A percentile compares a stretch with the other conserved stretches of the same genome.
phyloP scores from a whole-genome alignment of 495 filamentous ascomycete species.

The Xeromyces bisporus region DNA sequence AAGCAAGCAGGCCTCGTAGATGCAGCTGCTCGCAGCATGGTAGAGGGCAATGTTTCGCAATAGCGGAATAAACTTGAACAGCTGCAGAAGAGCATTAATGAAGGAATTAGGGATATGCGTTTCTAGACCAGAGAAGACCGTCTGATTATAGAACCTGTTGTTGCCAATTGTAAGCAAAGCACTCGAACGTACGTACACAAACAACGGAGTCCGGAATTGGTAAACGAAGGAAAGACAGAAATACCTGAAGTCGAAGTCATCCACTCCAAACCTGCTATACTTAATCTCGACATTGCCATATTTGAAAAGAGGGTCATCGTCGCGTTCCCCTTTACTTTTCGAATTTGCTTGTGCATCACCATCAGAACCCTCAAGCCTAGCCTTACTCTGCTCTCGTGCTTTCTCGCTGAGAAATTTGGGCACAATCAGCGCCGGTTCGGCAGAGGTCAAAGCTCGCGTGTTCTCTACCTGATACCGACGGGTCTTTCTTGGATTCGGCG shows the following conservation, averaged over 20 bases:
- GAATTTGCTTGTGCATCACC: slow-evolving; percentile 43
- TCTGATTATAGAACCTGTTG: slow-evolving; percentile 77
- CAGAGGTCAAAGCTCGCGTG: slow-evolving; percentile 35
- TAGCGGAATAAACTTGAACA: slow-evolving; percentile 77
- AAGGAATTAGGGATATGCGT: slow-evolving; percentile 95
- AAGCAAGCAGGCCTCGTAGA: slow-evolving; percentile 64
- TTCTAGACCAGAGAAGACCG: slow-evolving; percentile 74
- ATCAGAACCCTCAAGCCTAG: slow-evolving; percentile 34
- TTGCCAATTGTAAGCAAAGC: background rate
- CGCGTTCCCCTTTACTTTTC: slow-evolving; percentile 44
- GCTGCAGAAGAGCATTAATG: slow-evolving; percentile 80
- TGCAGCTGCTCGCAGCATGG: slow-evolving; percentile 71
- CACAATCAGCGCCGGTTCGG: slow-evolving; percentile 41
- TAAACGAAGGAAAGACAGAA: slow-evolving; percentile 7
- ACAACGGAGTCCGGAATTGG: background rate
- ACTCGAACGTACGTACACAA: slow-evolving; percentile 2
- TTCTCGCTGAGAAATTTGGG: slow-evolving; percentile 93
- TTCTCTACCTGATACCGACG: slow-evolving; percentile 73
- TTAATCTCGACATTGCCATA: slow-evolving; percentile 91
- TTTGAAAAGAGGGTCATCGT: slow-evolving; percentile 60
- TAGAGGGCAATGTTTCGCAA: slow-evolving; percentile 80
- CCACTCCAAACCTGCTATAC: slow-evolving; percentile 91
- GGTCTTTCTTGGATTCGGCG: slow-evolving; percentile 55
- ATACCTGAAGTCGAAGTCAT: slow-evolving; percentile 94
- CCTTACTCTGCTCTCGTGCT: slow-evolving; percentile 46